phyloP scores from a whole-genome alignment of 768 basidiomycete species.

The Termitomyces sp. region DNA sequence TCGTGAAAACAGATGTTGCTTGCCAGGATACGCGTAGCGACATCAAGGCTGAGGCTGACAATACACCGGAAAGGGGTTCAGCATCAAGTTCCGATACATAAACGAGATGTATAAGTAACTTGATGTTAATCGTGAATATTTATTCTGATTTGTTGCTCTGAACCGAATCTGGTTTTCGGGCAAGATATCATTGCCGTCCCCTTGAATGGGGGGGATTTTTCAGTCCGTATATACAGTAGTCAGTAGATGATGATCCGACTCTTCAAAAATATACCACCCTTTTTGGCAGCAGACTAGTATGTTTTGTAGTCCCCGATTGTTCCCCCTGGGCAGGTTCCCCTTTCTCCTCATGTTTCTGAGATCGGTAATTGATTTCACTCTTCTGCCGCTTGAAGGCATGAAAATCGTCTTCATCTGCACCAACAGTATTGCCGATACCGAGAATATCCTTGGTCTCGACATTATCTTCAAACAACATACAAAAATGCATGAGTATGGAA shows the following conservation, averaged over 20 bases:
- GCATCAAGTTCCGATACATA: too few species aligned
- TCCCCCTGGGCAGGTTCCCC: conserved; percentile 31
- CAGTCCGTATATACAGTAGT: neutral
- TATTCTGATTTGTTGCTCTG: too few species aligned
- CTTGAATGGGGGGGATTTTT: too few species aligned
- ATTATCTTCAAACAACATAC: conserved; percentile 23
- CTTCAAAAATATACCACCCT: conserved; percentile 46
- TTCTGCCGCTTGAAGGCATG: conserved; percentile 68
- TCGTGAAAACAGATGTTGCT: too few species aligned
- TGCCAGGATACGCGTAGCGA: too few species aligned
- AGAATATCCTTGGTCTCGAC: conserved; percentile 29
- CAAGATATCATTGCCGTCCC: too few species aligned
- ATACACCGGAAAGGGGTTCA: too few species aligned
- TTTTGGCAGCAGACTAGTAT: conserved; percentile 28
- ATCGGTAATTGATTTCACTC: conserved; percentile 53
- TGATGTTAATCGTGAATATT: too few species aligned
- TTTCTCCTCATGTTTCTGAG: conserved; percentile 46
- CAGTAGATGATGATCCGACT: neutral
- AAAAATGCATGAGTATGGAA: neutral
- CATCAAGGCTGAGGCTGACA: too few species aligned
- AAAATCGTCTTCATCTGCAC: conserved; percentile 95
- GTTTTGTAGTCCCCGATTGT: conserved; percentile 28
- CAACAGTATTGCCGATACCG: conserved; percentile 48
- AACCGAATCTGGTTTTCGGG: too few species aligned
- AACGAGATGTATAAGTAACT: too few species aligned